Evolutionary conservation across 495 filamentous ascomycete species (phyloP), one percentile per base, ranked within the genome.

Genomic region (Terfezia claveryi): DNA sequence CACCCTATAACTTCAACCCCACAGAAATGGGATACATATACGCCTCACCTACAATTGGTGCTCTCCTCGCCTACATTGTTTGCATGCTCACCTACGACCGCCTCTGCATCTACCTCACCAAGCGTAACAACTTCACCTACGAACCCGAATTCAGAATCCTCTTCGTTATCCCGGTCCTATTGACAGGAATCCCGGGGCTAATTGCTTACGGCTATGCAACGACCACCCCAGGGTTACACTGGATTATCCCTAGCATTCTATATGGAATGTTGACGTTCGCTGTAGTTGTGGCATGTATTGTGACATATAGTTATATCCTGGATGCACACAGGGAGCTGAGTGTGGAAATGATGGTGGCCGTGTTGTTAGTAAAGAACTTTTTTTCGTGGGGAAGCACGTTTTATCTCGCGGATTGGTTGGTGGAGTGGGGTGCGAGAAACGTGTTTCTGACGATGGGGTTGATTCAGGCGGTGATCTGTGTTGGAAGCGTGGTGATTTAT

Each of bases 131-230:
- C 12, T 72, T 71, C 20, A 64, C 74, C 37, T 77, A 72, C 54
- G 74, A 77, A 60, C 75, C 74, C 6, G 74, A 76, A 61, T 72
- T 70, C 57, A 69, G 75, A n/a, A 66, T 78, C 44, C 64, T 74
- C 36, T 68, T 75, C 17, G 67, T 73, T 46, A 59, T 67, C 44
- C 62, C 72, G 8, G 68, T 66, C 14, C 61, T 68, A 8, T 17
- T 69, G 5, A 56, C 71, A 6, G 65, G 64, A 3, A 61, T 69
- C 14, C 67, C 69, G 14, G 70, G 70, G 0, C 68, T 73, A 50
- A 70, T 68, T 54, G 67, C 69, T 5, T 73, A 71, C 52, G 71
- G 71, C 16, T 64, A 67, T 54, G 62, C 70, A 8, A 59, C 70
- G 0, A 46, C 41, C 4, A 59, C 67, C 23, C 56, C 61, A n/a